Conservation (phyloP, 768 basidiomycete genomes). For the Mycena chlorophos region DNA sequence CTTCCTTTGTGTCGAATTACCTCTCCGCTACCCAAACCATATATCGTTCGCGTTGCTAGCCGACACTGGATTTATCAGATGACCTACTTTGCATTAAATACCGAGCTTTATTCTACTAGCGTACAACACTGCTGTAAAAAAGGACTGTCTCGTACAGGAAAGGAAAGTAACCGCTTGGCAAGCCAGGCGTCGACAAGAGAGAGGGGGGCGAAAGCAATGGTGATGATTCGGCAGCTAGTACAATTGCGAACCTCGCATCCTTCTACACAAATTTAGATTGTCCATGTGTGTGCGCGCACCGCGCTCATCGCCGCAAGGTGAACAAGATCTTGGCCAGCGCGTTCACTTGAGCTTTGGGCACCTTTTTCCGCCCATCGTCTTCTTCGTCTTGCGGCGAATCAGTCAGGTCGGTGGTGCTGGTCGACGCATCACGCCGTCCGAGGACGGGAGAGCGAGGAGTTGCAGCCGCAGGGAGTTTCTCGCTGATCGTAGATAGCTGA, state of each 20-base stretch:
- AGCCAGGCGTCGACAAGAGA: constrained; percentile 19
- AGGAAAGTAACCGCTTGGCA: constrained; percentile 24
- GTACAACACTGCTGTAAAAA: constrained; percentile 19
- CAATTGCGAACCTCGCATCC: constrained; percentile 41
- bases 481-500: constrained; percentile 73
- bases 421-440: constrained; percentile 60
- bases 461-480: constrained; percentile 51
- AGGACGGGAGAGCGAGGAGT: constrained; percentile 50
- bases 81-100: no score
- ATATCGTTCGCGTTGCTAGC: no score
- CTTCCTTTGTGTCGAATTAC: no score
- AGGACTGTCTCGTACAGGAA: constrained; percentile 22
- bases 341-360: constrained; percentile 88
- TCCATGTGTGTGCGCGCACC: constrained; percentile 22
- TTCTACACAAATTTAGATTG: constrained; percentile 25
- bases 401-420: constrained; percentile 70
- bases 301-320: constrained; percentile 63
- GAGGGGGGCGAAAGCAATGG: no score
- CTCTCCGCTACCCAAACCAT: no score
- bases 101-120: constrained; percentile 22
- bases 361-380: constrained; percentile 62
- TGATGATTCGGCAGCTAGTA: constrained; percentile 35
- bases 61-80: no score
- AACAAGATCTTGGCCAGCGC: constrained; percentile 91
- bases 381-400: constrained; percentile 41